Conservation (phyloP, 257 asterid genomes). For the Salvia miltiorrhiza region DNA sequence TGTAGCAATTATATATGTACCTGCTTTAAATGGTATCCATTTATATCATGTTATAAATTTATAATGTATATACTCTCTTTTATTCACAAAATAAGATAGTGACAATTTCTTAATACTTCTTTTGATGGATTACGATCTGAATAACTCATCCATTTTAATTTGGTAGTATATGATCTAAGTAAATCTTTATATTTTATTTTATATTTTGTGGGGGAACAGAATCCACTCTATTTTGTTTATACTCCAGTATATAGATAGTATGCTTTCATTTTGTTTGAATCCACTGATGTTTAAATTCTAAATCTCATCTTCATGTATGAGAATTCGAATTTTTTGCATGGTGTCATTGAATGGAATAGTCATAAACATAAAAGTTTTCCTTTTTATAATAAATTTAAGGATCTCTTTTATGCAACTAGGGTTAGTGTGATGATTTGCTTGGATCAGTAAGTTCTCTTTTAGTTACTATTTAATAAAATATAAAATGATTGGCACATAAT, state of each 20-base stretch:
- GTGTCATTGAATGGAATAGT: not conserved
- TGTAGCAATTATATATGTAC: constrained; percentile 10
- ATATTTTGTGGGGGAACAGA: not conserved
- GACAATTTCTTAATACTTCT: not conserved
- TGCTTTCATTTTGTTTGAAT: not conserved
- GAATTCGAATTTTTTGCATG: not conserved
- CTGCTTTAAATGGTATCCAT: constrained; percentile 1
- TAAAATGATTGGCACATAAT: no score
- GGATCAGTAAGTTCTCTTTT: no score
- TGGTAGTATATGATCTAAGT: not conserved
- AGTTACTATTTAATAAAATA: no score
- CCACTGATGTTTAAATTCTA: no score
- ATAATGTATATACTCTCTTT: no score
- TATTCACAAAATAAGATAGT: not conserved
- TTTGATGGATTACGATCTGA: not conserved
- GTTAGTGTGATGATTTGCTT: no score
- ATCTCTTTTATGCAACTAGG: no score
- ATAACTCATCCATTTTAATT: not conserved
- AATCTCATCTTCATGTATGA: not conserved
- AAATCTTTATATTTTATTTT: not conserved
- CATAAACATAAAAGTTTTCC: not conserved
- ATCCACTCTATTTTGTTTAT: not conserved
- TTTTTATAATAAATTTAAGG: no score
- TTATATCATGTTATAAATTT: not conserved
- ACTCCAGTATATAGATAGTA: no score